Base-by-base conservation (phyloP, 148 eudicot genomes). In the Amaranthus hypochondriacus region DNA sequence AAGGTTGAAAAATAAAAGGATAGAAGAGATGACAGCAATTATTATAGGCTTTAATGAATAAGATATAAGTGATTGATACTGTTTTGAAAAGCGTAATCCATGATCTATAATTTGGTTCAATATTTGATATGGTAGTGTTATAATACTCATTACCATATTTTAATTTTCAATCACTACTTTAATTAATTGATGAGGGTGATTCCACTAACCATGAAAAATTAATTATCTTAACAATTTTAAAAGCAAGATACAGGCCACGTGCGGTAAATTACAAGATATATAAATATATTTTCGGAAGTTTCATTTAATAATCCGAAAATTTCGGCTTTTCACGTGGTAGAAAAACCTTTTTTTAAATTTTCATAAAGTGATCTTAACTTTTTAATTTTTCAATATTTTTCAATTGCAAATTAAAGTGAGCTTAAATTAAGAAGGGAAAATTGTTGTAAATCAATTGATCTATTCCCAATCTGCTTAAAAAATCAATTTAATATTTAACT, bases 21-120 rank as follows among this genome's bases (percentile, higher is more conserved):
- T 28, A 18, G 47, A 15, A 55, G 50, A 44, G 28, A 62, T 73
- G 71, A 54, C 70, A 65, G 70, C 63, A 74, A 74, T 55, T 66
- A 74, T 55, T 66, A 74, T 66, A 74, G 66, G 77, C 47, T 56
- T 66, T 56, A 6, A 55, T 43, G 54, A 10, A 9, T 12, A 44
- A 28, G 2, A 28, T 13, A 42, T 44, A 5, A 69, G 59, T 70
- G 61, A 28, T 54, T 5, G 6, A 56, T 55, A 42, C 46, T 54
- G 53, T 46, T 6, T 7, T 63, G 9, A 56, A 56, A 56, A 56
- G 9, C 6, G 1, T 5, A 4, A 56, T 56, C 60, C 13, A 6
- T 9, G 5, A 56, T 56, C 18, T 4, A 48, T 48, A 62, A 62
- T 62, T 42, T 62, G 10, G 39, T 28, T 28, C 39, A 28, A 62